phyloP scores from a whole-genome alignment of 257 asterid genomes.

The Solanum raphanifolium region DNA sequence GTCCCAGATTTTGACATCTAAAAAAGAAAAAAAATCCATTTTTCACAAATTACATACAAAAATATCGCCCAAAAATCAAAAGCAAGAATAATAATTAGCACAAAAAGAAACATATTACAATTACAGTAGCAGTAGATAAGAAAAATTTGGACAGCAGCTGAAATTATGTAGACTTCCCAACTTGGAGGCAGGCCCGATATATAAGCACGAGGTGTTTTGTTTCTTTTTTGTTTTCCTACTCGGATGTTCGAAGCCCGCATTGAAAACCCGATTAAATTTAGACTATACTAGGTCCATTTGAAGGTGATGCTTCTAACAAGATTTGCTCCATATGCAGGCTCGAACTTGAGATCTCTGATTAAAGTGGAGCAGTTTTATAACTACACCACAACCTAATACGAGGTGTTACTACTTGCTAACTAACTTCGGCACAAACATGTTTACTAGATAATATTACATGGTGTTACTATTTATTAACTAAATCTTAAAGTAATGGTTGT shows the following conservation, averaged over 20 bases:
- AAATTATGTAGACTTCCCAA: background rate
- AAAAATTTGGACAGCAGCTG: background rate
- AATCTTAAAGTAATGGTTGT: no score
- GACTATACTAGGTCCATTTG: background rate
- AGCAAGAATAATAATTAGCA: background rate
- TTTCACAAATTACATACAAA: background rate
- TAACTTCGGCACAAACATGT: no score
- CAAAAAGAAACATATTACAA: background rate
- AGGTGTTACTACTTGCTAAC: no score
- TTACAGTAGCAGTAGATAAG: background rate
- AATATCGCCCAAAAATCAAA: background rate
- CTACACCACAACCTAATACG: no score
- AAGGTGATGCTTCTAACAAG: background rate
- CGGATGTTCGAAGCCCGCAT: background rate
- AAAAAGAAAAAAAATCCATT: background rate
- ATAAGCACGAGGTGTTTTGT: background rate
- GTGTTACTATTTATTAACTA: no score
- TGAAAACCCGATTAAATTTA: no score
- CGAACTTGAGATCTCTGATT: no score
- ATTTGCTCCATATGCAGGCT: fast-evolving
- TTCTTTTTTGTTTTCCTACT: no score
- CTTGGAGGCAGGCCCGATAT: background rate
- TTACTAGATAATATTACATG: no score
- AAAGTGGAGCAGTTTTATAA: no score
- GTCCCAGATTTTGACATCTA: conserved; percentile 8